phyloP scores from a whole-genome alignment of 148 eudicot species.

The Nyssa sinensis region DNA sequence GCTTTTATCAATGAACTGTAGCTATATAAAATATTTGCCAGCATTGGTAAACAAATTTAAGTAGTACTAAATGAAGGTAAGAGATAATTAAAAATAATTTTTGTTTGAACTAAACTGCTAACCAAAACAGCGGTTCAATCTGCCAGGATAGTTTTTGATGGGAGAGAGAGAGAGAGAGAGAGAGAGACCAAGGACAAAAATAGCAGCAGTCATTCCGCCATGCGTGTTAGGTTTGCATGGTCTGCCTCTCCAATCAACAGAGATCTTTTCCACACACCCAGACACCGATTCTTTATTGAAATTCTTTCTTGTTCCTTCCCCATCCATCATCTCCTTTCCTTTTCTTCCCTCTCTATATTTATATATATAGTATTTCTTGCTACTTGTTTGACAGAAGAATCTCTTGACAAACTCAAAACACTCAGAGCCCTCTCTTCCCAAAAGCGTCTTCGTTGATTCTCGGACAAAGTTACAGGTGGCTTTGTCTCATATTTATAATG shows the following conservation, averaged over 20 bases:
- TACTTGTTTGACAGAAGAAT: not conserved
- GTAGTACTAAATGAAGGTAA: not conserved
- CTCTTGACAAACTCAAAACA: not conserved
- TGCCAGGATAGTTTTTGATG: not conserved
- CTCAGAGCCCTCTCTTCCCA: not conserved
- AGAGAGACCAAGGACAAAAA: conserved; percentile 35
- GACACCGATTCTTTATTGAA: conserved; percentile 8
- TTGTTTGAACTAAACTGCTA: not conserved
- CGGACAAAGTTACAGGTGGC: conserved; percentile 6
- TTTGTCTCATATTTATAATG: conserved; percentile 19
- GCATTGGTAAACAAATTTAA: not conserved
- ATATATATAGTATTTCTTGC: not conserved
- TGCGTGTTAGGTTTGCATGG: conserved; percentile 39
- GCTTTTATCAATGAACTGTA: not conserved
- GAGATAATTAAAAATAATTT: not conserved
- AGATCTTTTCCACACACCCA: conserved; percentile 13
- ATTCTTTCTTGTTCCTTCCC: conserved; percentile 8
- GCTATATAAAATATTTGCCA: not conserved
- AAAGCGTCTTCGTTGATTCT: conserved; percentile 8
- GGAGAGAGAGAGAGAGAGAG: conserved; percentile 3
- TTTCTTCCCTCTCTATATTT: not conserved
- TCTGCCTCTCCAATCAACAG: conserved; percentile 45
- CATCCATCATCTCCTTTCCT: conserved; percentile 18
- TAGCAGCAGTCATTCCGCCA: conserved; percentile 49
- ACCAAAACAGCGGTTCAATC: not conserved